Evolutionary conservation across 2,329 filamentous ascomycete species (phyloP).

Genomic region (Didymella pomorum): DNA sequence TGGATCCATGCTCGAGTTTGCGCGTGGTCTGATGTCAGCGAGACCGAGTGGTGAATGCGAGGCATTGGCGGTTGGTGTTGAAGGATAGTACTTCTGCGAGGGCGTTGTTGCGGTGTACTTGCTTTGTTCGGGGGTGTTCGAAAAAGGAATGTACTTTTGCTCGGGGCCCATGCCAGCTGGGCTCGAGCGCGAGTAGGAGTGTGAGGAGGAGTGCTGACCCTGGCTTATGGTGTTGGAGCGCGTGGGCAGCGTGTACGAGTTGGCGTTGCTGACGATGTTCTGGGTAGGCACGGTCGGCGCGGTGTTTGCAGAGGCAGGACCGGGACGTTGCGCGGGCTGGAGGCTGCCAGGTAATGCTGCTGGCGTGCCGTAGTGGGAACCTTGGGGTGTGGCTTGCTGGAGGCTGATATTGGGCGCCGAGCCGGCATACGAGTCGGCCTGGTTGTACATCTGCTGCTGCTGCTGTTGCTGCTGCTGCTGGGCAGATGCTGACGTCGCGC

Average conservation of each 20-base stretch:
- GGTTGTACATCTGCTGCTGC: conserved; percentile 54
- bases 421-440: conserved; percentile 59
- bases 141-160: conserved; percentile 69
- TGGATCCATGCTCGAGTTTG: conserved; percentile 82
- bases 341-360: conserved; percentile 66
- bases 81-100: conserved; percentile 67
- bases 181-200: conserved; percentile 82
- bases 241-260: conserved; percentile 70
- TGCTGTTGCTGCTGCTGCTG: conserved; percentile 10
- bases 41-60: conserved; percentile 90
- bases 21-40: conserved; percentile 87
- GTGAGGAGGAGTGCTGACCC: conserved; percentile 53
- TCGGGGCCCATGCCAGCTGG: conserved; percentile 69
- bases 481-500: conserved; percentile 54
- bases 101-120: conserved; percentile 53
- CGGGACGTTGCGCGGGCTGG: conserved; percentile 63
- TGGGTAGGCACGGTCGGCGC: conserved; percentile 66
- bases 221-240: conserved; percentile 71
- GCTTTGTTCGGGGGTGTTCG: conserved; percentile 68
- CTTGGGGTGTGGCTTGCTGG: conserved; percentile 62
- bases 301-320: conserved; percentile 62
- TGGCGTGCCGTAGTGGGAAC: conserved; percentile 55
- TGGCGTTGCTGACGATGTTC: conserved; percentile 60
- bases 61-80: conserved; percentile 63
- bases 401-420: conserved; percentile 65